Evolutionary conservation across 345 rosid genomes (phyloP), one percentile per base, ranked within the genome.

Genomic region (Psidium guajava): DNA sequence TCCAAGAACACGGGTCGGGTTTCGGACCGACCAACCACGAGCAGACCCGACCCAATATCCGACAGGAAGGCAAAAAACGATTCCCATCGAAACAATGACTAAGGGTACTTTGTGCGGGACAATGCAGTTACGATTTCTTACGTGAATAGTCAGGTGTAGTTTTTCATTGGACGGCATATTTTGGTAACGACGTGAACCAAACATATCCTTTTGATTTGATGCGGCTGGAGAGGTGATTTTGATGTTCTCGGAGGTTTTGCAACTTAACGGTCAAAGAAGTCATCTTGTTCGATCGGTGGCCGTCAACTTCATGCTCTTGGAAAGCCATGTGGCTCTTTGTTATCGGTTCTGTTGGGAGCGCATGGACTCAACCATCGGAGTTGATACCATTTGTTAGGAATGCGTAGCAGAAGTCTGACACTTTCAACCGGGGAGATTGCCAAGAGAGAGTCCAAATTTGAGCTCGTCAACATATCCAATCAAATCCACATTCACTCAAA

Each of bases 251-350:
- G 75, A 32, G 32, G 22, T 8, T 32, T 64, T 8, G 18, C 22
- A 22, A 32, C 42, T 28, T 64, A 16, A 28, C 0, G 0, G 0
- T 16, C 4, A 61, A 61, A 3, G 56, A 54, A 1, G 20, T 20
- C 20, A 24, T 32, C 8, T 64, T 16, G 20, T 15, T 32, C 40
- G 24, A 16, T 64, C 77, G 44, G 18, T 64, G 77, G 44, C 77
- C 44, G 11, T 64, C 77, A 18, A 64, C 77, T 32, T 32, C 22
- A 32, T 64, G 77, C 77, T 32, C 24, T 18, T 69, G 44, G 77
- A 4, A 61, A 32, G 77, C 77, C 24, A 8, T 32, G 24, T 10
- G 10, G 0, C 36, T 36, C 42, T 15, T 64, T 61, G 42, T 61
- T 5, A 18, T 61, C 40, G 10, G 40, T 61, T 61, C 42, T 36